Evolutionary conservation across 345 rosid genomes (phyloP).

Genomic region (Eucalyptus curtisii): DNA sequence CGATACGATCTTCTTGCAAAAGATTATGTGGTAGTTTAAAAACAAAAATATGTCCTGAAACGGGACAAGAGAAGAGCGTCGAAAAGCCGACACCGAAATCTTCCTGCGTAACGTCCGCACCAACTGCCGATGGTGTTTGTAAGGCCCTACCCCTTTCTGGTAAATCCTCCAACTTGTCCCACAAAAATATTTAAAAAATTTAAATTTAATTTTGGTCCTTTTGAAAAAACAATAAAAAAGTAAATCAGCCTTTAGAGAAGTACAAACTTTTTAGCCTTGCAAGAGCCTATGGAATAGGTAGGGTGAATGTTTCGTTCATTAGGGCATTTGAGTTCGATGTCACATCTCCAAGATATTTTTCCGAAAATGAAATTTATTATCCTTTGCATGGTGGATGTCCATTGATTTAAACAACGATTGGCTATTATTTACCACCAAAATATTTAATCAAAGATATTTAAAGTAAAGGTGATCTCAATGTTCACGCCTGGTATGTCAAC

Average conservation of each 20-base stretch:
- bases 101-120: neutral
- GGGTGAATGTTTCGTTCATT: neutral
- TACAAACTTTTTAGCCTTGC: neutral
- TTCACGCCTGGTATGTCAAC: neutral
- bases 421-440: neutral
- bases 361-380: neutral
- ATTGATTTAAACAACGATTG: neutral
- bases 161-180: neutral
- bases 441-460: neutral
- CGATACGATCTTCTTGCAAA: neutral
- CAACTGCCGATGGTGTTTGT: neutral
- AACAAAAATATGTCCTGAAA: neutral
- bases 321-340: neutral
- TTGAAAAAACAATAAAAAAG: neutral
- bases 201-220: neutral
- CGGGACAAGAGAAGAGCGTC: neutral
- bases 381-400: neutral
- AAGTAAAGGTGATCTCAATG: too few species aligned
- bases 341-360: neutral
- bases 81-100: neutral
- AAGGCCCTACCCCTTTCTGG: neutral
- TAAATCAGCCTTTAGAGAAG: neutral
- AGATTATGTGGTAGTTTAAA: neutral
- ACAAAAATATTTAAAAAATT: neutral
- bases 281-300: neutral